phyloP scores from a whole-genome alignment of 495 filamentous ascomycete genomes.

The Penicillium argentinense region DNA sequence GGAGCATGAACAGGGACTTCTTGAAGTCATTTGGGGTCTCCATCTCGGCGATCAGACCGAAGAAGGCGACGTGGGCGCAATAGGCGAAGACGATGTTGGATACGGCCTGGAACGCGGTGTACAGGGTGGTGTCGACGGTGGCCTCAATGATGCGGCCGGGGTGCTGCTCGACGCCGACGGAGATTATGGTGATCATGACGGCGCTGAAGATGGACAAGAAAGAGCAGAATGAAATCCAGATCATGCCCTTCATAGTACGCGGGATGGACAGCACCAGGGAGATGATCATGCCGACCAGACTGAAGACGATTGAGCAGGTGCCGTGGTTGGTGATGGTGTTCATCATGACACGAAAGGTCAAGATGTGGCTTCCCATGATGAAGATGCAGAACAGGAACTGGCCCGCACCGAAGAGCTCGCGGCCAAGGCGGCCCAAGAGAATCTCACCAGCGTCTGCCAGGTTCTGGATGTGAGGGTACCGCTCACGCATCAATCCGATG shows the following conservation, averaged over 20 bases:
- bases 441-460: constrained; percentile 63
- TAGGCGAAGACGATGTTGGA: constrained; percentile 55
- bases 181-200: constrained; percentile 71
- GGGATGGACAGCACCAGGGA: constrained; percentile 63
- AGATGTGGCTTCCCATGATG: constrained; percentile 74
- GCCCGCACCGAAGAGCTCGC: constrained; percentile 62
- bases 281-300: constrained; percentile 62
- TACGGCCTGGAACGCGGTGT: constrained; percentile 41
- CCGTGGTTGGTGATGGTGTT: constrained; percentile 67
- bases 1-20: constrained; percentile 65
- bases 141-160: constrained; percentile 24
- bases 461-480: constrained; percentile 63
- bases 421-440: constrained; percentile 46
- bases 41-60: constrained; percentile 77
- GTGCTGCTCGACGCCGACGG: constrained; percentile 54
- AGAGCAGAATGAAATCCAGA: no score
- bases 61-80: constrained; percentile 69
- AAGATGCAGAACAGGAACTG: constrained; percentile 73
- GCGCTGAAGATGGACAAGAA: constrained; percentile 33
- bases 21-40: constrained; percentile 63
- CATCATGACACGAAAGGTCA: constrained; percentile 68
- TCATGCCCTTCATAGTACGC: constrained; percentile 57
- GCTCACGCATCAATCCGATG: constrained; percentile 70
- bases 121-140: constrained; percentile 28
- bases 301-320: constrained; percentile 69